phyloP scores from a whole-genome alignment of 805 yeast genomes.

The Kazachstania africana region DNA sequence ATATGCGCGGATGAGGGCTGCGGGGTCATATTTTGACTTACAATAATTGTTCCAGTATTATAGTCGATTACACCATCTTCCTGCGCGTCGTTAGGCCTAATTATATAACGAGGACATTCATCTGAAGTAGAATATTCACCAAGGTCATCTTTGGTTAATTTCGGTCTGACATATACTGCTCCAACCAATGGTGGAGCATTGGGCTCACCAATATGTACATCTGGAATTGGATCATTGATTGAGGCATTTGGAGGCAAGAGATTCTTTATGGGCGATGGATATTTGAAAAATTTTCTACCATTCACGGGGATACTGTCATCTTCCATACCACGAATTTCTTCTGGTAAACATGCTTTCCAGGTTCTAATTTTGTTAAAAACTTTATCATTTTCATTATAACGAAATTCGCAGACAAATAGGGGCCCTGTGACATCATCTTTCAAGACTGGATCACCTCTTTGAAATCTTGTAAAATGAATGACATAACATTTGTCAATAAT shows the following conservation, averaged over 20 bases:
- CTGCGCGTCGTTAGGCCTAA: conserved; percentile 33
- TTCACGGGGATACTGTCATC: conserved; percentile 69
- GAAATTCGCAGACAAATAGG: conserved; percentile 84
- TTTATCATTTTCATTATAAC: conserved; percentile 85
- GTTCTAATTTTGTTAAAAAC: conserved; percentile 91
- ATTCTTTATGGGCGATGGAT: conserved; percentile 76
- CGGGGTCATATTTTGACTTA: conserved; percentile 3
- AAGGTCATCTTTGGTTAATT: conserved; percentile 68
- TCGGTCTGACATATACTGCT: conserved; percentile 71
- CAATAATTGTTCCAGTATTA: conserved; percentile 21
- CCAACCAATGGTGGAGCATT: conserved; percentile 94
- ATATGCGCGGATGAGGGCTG: conserved; percentile 4
- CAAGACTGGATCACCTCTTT: conserved; percentile 84
- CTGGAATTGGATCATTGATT: conserved; percentile 65
- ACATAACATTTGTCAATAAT: conserved; percentile 91
- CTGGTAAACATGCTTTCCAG: conserved; percentile 98
- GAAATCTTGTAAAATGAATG: conserved; percentile 85
- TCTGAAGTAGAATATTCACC: conserved; percentile 57
- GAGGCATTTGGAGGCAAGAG: conserved; percentile 66
- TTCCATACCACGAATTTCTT: conserved; percentile 77
- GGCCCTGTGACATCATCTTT: conserved; percentile 55
- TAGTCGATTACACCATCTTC: conserved; percentile 25
- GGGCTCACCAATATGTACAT: conserved; percentile 67
- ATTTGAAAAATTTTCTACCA: conserved; percentile 56
- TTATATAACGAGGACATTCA: conserved; percentile 33